Conservation (phyloP, 1,284 basidiomycete genomes). For the Ustilago lituana region DNA sequence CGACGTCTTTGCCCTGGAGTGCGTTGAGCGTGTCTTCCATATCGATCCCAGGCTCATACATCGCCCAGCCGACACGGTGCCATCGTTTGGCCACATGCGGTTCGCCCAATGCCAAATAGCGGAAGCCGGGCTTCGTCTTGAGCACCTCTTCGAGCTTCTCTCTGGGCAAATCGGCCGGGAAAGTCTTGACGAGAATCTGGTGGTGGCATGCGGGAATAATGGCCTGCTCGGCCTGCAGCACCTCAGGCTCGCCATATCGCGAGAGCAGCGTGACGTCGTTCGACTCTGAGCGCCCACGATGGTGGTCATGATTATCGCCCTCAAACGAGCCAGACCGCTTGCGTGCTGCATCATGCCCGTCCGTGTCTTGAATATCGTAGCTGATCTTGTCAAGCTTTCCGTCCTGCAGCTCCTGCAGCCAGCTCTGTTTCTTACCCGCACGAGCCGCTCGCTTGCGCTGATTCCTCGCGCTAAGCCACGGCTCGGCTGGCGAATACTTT, state of each 20-base stretch:
- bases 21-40: slow-evolving; percentile 46
- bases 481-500: slow-evolving; percentile 51
- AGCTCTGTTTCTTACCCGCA: slow-evolving; percentile 49
- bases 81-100: slow-evolving; percentile 55
- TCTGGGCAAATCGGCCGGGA: slow-evolving; percentile 51
- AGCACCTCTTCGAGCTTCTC: slow-evolving; percentile 53
- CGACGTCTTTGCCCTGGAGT: slow-evolving; percentile 51
- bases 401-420: slow-evolving; percentile 53
- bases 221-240: slow-evolving; percentile 40
- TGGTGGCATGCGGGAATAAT: slow-evolving; percentile 48
- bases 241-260: slow-evolving; percentile 39
- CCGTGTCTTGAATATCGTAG: slow-evolving; percentile 44
- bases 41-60: slow-evolving; percentile 54
- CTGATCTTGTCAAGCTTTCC: slow-evolving; percentile 57
- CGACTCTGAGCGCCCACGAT: slow-evolving; percentile 32
- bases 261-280: slow-evolving; percentile 35
- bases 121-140: slow-evolving; percentile 50
- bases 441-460: slow-evolving; percentile 49
- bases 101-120: slow-evolving; percentile 61
- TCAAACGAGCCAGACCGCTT: slow-evolving; percentile 9
- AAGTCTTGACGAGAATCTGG: slow-evolving; percentile 56
- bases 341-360: slow-evolving; percentile 5
- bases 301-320: slow-evolving; percentile 20
- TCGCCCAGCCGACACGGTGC: slow-evolving; percentile 60
- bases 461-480: slow-evolving; percentile 30